phyloP scores from a whole-genome alignment of 768 basidiomycete species.

The Leccinum subtestaceum region DNA sequence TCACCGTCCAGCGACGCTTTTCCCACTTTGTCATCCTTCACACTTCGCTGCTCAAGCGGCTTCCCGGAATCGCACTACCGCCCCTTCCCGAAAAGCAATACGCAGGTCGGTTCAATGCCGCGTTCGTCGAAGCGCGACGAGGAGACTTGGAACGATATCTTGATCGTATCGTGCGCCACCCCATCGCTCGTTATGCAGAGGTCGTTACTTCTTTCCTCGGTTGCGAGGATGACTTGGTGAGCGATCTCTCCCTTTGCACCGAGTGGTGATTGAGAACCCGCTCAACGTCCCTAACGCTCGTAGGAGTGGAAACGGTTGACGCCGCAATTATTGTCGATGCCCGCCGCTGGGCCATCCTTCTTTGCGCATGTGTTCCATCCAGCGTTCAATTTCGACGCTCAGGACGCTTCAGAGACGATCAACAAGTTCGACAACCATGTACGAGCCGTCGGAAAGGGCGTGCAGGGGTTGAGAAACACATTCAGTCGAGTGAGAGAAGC shows the following conservation, averaged over 20 bases:
- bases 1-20: slow-evolving; percentile 80
- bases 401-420: slow-evolving; percentile 60
- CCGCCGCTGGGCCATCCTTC: slow-evolving; percentile 71
- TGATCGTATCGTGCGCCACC: slow-evolving; percentile 65
- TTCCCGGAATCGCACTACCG: slow-evolving; percentile 76
- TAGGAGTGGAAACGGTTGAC: slow-evolving; percentile 73
- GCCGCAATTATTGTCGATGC: slow-evolving; percentile 57
- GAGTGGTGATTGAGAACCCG: background rate
- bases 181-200: slow-evolving; percentile 74
- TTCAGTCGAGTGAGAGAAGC: slow-evolving; percentile 65
- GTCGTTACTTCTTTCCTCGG: slow-evolving; percentile 77
- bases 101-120: slow-evolving; percentile 72
- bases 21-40: slow-evolving; percentile 82
- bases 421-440: slow-evolving; percentile 66
- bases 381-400: slow-evolving; percentile 75
- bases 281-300: slow-evolving; percentile 1
- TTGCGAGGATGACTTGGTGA: slow-evolving; percentile 70
- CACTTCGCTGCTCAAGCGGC: slow-evolving; percentile 60
- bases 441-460: slow-evolving; percentile 62
- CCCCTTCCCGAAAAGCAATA: slow-evolving; percentile 87
- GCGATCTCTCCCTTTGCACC: slow-evolving; percentile 26
- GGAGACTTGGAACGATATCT: slow-evolving; percentile 83
- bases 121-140: slow-evolving; percentile 79
- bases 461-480: slow-evolving; percentile 61
- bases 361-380: slow-evolving; percentile 82